Evolutionary conservation across 306 rosid species (phyloP).

Genomic region (Vachellia pachyceras): DNA sequence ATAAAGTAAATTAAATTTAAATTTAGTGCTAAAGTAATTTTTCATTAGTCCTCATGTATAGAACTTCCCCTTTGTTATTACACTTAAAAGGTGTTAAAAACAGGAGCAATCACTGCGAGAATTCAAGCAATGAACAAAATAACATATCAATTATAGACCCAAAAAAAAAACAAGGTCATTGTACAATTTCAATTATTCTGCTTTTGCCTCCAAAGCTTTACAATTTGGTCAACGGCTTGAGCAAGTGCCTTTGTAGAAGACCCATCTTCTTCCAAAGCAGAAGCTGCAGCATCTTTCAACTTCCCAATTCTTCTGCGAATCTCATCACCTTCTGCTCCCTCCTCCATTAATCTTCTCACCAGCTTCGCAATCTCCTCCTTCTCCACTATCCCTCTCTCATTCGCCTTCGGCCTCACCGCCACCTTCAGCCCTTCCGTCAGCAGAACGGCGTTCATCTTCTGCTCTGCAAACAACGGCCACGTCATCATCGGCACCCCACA

Average conservation of each 20-base stretch:
- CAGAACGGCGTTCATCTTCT: constrained; percentile 36
- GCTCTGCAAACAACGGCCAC: constrained; percentile 45
- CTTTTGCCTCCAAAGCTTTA: not conserved
- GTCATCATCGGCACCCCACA: constrained; percentile 39
- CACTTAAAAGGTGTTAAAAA: too few species aligned
- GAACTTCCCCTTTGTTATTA: too few species aligned
- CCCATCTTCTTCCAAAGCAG: constrained; percentile 14
- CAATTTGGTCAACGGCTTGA: not conserved
- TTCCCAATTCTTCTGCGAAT: not conserved
- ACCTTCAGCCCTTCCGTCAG: constrained; percentile 24
- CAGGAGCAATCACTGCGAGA: too few species aligned
- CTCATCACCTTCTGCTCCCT: not conserved
- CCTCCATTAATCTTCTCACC: not conserved
- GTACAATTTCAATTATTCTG: not conserved
- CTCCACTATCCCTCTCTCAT: not conserved
- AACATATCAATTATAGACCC: too few species aligned
- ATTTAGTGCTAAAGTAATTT: too few species aligned
- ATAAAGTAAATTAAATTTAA: too few species aligned
- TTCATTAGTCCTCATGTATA: too few species aligned
- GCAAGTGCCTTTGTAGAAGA: constrained; percentile 24
- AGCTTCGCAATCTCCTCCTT: constrained; percentile 19
- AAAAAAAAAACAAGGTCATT: not conserved
- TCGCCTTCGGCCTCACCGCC: not conserved
- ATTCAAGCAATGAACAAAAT: too few species aligned
- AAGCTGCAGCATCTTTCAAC: not conserved